Evolutionary conservation across 148 eudicot species (phyloP), one percentile per base, ranked within the genome.

Genomic region (Rheum nobile): DNA sequence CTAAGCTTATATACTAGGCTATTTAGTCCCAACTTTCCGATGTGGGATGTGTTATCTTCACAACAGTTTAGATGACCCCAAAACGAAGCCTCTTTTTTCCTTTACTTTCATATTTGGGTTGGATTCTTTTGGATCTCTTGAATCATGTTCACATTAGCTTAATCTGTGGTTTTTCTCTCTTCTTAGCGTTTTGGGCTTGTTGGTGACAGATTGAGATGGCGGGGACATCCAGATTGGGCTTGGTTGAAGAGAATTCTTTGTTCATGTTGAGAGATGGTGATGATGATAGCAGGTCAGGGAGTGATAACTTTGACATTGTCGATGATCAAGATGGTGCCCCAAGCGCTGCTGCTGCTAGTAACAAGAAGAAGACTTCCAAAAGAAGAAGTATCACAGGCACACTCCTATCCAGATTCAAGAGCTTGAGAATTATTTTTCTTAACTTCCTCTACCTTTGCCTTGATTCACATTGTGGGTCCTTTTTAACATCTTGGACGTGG

Each of bases 391-490:
- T 73, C 88, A 88, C 75, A 86, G 98, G 32, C 98, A 91, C 79
- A 91, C 94, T 50, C 87, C 87, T 16, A 37, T 75, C 7, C 98
- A 93, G 72, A 91, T 89, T 83, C 88, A 93, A 76, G 92, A 88
- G 70, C 97, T 93, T 28, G 98, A 93, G 78, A 72, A 70, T 96
- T 93, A 84, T 76, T 32, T 57, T 50, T 34, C 59, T 24, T 48
- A 13, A n/a, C n/a, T n/a, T n/a, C n/a, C 12, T 1, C 0, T 74
- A 13, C 22, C 8, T 57, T 10, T 57, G 34, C 32, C 8, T 52
- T 52, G 8, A n/a, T 21, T 21, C 1, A 1, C 10, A 4, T 52
- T 8, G 8, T 46, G 17, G 43, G 1, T 72, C 24, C 1, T 70
- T 38, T 38, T 9, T 21, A 0, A 2, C 10, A 21, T 43, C 6